phyloP scores from a whole-genome alignment of 306 rosid genomes.

The Phaseolus lunatus region DNA sequence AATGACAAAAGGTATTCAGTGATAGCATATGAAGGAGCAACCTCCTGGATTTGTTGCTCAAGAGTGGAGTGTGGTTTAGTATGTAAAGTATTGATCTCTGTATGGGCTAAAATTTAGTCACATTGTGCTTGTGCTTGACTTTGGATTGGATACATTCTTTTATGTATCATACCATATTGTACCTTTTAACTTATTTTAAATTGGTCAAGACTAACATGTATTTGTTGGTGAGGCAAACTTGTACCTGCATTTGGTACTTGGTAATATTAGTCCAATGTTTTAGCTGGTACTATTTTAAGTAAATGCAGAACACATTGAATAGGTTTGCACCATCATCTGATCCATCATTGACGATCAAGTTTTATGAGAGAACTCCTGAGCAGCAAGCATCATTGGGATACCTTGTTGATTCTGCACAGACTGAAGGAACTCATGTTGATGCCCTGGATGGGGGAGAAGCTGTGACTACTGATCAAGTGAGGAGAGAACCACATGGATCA shows the following conservation, averaged over 20 bases:
- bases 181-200: conserved; percentile 20
- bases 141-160: too few relatives aligned
- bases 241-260: conserved; percentile 18
- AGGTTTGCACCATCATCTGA: conserved; percentile 92
- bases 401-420: conserved; percentile 60
- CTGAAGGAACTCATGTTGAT: conserved; percentile 51
- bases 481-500: conserved; percentile 78
- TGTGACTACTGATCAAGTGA: conserved; percentile 52
- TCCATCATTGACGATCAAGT: conserved; percentile 78
- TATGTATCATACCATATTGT: not conserved
- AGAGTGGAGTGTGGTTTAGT: too few relatives aligned
- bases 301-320: conserved; percentile 23
- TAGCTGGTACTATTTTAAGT: conserved; percentile 34
- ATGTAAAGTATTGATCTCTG: too few relatives aligned
- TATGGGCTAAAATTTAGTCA: too few relatives aligned
- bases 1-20: not conserved
- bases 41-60: too few relatives aligned
- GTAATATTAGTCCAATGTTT: conserved; percentile 23
- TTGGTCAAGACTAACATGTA: conserved; percentile 14
- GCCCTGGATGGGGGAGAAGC: conserved; percentile 48
- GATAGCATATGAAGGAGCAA: too few relatives aligned
- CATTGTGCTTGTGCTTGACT: too few relatives aligned
- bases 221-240: conserved; percentile 20
- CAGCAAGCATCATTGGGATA: conserved; percentile 89
- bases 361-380: conserved; percentile 88